A percentile compares a stretch with the other conserved stretches of the same genome.
phyloP scores from a whole-genome alignment of 108 stramenopile species.

The Epipyxis sp. region DNA sequence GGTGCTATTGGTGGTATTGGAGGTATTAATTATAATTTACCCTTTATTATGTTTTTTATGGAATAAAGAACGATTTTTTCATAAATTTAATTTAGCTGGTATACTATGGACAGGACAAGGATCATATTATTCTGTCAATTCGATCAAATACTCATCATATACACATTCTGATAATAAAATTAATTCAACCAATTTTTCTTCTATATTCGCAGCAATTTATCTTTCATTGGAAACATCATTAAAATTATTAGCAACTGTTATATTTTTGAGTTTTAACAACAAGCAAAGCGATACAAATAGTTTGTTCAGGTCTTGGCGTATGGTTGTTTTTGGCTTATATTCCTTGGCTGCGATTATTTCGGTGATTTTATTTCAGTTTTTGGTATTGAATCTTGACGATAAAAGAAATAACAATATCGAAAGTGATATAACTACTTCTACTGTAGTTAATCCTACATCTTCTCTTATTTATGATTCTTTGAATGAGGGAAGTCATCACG shows the following conservation, averaged over 20 bases:
- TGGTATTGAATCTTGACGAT: neutral
- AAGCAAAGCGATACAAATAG: too few relatives aligned
- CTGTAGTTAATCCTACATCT: neutral
- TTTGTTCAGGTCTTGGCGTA: neutral
- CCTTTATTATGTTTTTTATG: too few relatives aligned
- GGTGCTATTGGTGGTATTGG: slow-evolving; percentile 9
- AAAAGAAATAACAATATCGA: neutral
- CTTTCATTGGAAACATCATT: neutral
- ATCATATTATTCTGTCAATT: neutral
- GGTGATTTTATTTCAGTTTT: neutral
- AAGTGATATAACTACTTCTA: neutral
- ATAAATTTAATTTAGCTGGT: too few relatives aligned
- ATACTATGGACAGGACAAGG: slow-evolving; percentile 13
- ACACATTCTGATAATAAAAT: neutral
- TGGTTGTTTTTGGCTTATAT: neutral
- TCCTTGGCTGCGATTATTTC: neutral
- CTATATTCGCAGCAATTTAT: neutral
- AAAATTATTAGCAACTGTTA: neutral
- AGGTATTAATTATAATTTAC: too few relatives aligned
- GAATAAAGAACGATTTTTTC: too few relatives aligned
- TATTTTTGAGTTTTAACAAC: neutral
- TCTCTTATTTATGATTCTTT: neutral
- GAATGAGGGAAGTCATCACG: neutral
- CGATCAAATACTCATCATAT: neutral
- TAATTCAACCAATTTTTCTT: neutral